A percentile compares a stretch with the other conserved stretches of the same genome.
Evolutionary conservation across 73 alveolate genomes (phyloP).

Genomic region (Uronychia setigera): DNA sequence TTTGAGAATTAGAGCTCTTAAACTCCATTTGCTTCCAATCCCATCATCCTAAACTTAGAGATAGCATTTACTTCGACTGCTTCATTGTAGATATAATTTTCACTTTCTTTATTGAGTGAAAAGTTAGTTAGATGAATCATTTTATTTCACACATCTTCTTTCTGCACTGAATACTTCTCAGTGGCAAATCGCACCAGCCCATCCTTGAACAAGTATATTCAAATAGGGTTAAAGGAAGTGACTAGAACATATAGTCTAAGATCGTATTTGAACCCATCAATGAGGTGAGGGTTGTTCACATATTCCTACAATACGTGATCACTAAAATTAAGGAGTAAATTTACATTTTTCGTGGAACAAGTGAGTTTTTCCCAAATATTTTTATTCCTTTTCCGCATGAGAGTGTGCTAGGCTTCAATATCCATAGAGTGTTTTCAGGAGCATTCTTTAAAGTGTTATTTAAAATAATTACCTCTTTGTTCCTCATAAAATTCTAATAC

Average conservation of each 20-base stretch:
- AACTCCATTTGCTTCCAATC: constrained; percentile 62
- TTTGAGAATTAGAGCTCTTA: constrained; percentile 42
- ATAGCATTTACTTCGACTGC: constrained; percentile 49
- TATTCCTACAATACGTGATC: constrained; percentile 11
- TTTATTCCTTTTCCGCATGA: constrained; percentile 72
- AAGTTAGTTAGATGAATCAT: constrained; percentile 69
- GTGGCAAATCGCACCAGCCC: constrained; percentile 66
- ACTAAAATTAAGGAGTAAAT: background rate
- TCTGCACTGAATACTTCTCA: constrained; percentile 39
- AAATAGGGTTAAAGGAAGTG: constrained; percentile 56
- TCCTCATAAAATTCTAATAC: constrained; percentile 71
- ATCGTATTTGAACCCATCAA: constrained; percentile 59
- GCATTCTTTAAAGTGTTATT: constrained; percentile 38
- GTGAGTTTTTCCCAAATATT: constrained; percentile 22
- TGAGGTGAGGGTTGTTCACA: constrained; percentile 63
- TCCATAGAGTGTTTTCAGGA: constrained; percentile 29
- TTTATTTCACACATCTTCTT: constrained; percentile 8
- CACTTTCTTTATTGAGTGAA: constrained; percentile 68
- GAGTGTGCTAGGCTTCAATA: constrained; percentile 57
- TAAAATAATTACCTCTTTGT: constrained; percentile 66
- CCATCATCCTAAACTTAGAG: constrained; percentile 15
- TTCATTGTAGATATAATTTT: constrained; percentile 72
- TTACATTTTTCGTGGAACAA: constrained; percentile 51
- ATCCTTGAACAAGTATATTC: constrained; percentile 52
- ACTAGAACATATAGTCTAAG: constrained; percentile 70